Percentiles rank a stretch among this genome's conserved stretches.
phyloP scores from a whole-genome alignment of 2,329 filamentous ascomycete species.

The Neophaeococcomyces mojaviensis region DNA sequence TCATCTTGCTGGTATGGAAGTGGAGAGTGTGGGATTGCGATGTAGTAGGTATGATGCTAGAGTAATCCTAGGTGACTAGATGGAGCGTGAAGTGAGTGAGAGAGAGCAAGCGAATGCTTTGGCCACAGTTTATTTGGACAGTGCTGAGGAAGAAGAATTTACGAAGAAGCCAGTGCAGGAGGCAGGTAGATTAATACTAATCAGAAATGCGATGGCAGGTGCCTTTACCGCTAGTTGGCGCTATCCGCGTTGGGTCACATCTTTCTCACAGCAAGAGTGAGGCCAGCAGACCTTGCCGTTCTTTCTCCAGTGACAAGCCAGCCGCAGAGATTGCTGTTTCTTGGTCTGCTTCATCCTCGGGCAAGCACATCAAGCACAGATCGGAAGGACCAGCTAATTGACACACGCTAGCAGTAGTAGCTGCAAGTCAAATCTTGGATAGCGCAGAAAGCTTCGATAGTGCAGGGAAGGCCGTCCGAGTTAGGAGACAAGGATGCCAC shows the following conservation, averaged over 20 bases:
- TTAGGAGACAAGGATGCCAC: not conserved
- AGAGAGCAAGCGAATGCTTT: constrained; percentile 1
- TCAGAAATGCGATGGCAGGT: not conserved
- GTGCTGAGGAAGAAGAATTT: not conserved
- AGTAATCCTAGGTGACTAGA: not conserved
- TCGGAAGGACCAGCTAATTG: not conserved
- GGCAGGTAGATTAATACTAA: constrained; percentile 1
- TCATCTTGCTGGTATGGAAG: constrained; percentile 5
- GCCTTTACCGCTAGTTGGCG: not conserved
- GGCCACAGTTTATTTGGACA: not conserved
- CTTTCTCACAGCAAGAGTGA: too few species aligned
- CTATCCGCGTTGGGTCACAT: not conserved
- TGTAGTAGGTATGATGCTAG: not conserved
- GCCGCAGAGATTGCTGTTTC: not conserved
- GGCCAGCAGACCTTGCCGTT: not conserved
- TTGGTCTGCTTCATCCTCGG: not conserved
- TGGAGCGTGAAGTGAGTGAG: not conserved
- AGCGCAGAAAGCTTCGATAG: not conserved
- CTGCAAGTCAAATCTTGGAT: not conserved
- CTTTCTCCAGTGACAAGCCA: not conserved
- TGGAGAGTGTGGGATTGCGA: not conserved
- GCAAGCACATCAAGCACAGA: not conserved
- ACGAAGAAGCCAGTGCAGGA: not conserved
- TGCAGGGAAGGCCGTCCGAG: not conserved
- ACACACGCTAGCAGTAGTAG: not conserved